Conservation (phyloP, 371 early-diverging fungal genomes). For the Mortierella sp. region DNA sequence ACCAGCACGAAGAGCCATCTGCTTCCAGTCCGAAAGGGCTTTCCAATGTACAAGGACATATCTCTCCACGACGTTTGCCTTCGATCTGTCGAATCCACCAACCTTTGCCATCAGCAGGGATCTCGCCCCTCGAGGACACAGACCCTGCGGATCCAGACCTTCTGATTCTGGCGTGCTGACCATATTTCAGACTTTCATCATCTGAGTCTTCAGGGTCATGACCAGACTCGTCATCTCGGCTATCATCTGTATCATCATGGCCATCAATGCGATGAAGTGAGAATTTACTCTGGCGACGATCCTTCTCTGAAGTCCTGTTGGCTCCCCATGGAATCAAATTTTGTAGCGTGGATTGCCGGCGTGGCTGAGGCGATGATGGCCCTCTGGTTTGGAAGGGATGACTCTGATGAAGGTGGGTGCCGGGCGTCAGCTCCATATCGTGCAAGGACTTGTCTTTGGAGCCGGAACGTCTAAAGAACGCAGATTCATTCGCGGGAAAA, state of each 20-base stretch:
- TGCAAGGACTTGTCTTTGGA: no score
- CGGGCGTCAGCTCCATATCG: not conserved
- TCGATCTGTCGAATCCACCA: conserved; percentile 53
- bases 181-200: not conserved
- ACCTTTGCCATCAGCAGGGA: conserved; percentile 39
- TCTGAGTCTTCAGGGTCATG: conserved; percentile 10
- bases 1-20: conserved; percentile 31
- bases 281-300: not conserved
- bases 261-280: conserved; percentile 3
- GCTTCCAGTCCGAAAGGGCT: not conserved
- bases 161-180: not conserved
- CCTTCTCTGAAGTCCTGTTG: not conserved
- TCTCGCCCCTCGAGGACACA: conserved; percentile 9
- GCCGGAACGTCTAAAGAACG: no score
- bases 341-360: conserved; percentile 5
- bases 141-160: conserved; percentile 4
- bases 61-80: conserved; percentile 39
- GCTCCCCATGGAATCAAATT: conserved; percentile 5
- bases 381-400: conserved; percentile 7
- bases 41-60: conserved; percentile 29
- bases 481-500: no score
- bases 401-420: not conserved
- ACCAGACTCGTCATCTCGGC: no score
- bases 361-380: not conserved
- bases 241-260: not conserved